Conservation (phyloP, 2,329 filamentous ascomycete genomes). For the Penicillium palitans region DNA sequence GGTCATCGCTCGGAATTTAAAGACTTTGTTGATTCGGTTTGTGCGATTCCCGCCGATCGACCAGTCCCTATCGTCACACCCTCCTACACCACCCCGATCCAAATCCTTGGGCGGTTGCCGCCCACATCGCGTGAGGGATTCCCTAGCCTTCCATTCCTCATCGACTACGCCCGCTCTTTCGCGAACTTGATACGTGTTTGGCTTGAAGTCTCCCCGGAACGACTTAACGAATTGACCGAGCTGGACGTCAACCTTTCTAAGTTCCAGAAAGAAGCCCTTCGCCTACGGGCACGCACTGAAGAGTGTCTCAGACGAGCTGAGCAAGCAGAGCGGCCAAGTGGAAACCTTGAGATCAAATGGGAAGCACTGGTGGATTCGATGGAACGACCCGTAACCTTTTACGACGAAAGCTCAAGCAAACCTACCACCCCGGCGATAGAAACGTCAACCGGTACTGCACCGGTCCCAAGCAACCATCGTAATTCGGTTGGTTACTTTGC, state of each 20-base stretch:
- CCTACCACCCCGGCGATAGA: slow-evolving; percentile 41
- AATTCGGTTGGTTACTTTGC: slow-evolving; percentile 46
- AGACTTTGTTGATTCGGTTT: slow-evolving; percentile 81
- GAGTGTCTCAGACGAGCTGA: slow-evolving; percentile 50
- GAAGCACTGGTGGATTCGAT: slow-evolving; percentile 52
- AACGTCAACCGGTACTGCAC: slow-evolving; percentile 30
- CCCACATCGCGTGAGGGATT: slow-evolving; percentile 85
- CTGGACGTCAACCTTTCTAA: slow-evolving; percentile 40
- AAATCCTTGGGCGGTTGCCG: slow-evolving; percentile 80
- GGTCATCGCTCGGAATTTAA: slow-evolving; percentile 78
- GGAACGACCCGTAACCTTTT: slow-evolving; percentile 45
- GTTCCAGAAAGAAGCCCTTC: slow-evolving; percentile 47
- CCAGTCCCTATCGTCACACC: slow-evolving; percentile 68
- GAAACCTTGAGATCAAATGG: slow-evolving; percentile 50
- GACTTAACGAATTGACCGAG: slow-evolving; percentile 42
- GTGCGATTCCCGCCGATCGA: slow-evolving; percentile 73
- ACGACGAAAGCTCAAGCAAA: slow-evolving; percentile 43
- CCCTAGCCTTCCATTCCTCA: slow-evolving; percentile 85
- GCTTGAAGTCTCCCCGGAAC: slow-evolving; percentile 44
- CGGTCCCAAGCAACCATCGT: slow-evolving; percentile 37
- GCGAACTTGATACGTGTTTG: slow-evolving; percentile 72
- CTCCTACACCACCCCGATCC: slow-evolving; percentile 88
- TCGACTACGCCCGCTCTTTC: slow-evolving; percentile 84
- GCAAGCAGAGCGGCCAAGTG: slow-evolving; percentile 50
- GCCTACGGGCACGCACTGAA: slow-evolving; percentile 46